Evolutionary conservation across 441 rosid genomes (phyloP), one percentile per base, ranked within the genome.

Genomic region (Brassica hybrid): DNA sequence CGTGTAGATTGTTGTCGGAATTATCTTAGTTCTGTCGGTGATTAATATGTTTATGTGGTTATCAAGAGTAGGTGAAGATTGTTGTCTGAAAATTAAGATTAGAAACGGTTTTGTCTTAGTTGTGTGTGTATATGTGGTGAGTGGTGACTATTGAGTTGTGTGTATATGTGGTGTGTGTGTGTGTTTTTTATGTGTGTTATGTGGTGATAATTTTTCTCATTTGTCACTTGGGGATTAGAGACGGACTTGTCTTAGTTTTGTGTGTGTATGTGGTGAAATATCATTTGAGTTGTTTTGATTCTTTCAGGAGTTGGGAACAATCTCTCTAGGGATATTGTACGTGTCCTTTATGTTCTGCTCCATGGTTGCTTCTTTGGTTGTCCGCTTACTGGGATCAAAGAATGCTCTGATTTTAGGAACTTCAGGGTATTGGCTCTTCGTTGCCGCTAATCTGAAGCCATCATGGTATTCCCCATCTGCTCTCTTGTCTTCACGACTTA

Each of bases 321-420:
- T 88, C 64, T 91, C 99, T 23, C 83, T 95, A 1, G 98, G 99
- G 77, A 93, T 95, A 84, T 79, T 93, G 75, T 95, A 93, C 73
- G 84, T 88, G 5, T 95, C 99, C 67, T 95, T 95, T 82, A 91
- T 89, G 50, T 84, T 91, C 62, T 94, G 91, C 89, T 93, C 98
- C 21, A 75, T 90, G 71, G 69, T 88, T 70, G 94, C 98, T 1
- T 91, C 96, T 14, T 71, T 85, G 90, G 90, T 93, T 83, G 99
- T 95, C 79, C 92, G 91, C 65, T 66, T 77, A 59, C 38, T 93
- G 85, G 94, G 99, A 25, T 86, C 98, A 10, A 95, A 89, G 91
- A 91, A 88, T 80, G 90, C 98, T 75, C 69, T 95, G 41, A 72
- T 93, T 81, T 86, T 95, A 72, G 99, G 99, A 73, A 91, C 92